These are phyloP conservation scores for Ephemerocybe angulata DNA, from an alignment of 768 basidiomycete genomes.

Conservation along the genomic window DNA sequence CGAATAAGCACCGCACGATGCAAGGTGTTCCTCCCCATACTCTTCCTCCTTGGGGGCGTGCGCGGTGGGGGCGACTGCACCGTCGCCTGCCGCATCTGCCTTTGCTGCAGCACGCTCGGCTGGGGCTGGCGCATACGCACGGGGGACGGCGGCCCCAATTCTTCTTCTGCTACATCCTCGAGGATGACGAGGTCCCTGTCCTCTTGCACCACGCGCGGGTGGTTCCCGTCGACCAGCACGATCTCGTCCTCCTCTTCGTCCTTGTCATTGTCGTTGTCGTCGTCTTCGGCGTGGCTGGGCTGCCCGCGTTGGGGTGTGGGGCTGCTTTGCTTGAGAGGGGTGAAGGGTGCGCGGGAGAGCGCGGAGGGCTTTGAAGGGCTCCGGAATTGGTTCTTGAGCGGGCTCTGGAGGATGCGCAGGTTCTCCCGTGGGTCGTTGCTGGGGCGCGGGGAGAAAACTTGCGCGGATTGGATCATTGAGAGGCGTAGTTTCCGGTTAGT, in stretches of 20 bases:
- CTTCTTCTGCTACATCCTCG: conserved; percentile 61
- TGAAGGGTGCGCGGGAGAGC: conserved; percentile 21
- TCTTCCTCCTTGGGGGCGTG: conserved; percentile 35
- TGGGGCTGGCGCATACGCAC: no score
- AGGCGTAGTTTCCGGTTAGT: conserved; percentile 54
- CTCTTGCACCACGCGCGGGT: conserved; percentile 67
- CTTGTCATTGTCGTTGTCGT: conserved; percentile 22
- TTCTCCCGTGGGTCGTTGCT: conserved; percentile 59
- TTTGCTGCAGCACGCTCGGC: neutral
- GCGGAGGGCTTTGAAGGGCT: conserved; percentile 26
- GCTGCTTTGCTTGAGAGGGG: neutral
- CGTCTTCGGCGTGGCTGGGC: neutral
- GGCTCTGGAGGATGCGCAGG: conserved; percentile 58
- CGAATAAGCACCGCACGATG: conserved; percentile 70
- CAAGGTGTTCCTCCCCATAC: conserved; percentile 45
- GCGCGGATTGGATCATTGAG: conserved; percentile 72
- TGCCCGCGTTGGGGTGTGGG: conserved; percentile 2
- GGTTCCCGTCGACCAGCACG: conserved; percentile 60
- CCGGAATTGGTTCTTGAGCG: conserved; percentile 40
- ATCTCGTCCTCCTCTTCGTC: conserved; percentile 47
- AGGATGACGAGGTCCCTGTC: conserved; percentile 69
- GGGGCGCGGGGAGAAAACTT: conserved; percentile 68
- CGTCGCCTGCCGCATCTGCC: conserved; percentile 14
- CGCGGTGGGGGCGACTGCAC: conserved; percentile 21
- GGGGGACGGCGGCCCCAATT: no score